Evolutionary conservation across 2,329 filamentous ascomycete species (phyloP).

Genomic region (Xylariaceae sp.): DNA sequence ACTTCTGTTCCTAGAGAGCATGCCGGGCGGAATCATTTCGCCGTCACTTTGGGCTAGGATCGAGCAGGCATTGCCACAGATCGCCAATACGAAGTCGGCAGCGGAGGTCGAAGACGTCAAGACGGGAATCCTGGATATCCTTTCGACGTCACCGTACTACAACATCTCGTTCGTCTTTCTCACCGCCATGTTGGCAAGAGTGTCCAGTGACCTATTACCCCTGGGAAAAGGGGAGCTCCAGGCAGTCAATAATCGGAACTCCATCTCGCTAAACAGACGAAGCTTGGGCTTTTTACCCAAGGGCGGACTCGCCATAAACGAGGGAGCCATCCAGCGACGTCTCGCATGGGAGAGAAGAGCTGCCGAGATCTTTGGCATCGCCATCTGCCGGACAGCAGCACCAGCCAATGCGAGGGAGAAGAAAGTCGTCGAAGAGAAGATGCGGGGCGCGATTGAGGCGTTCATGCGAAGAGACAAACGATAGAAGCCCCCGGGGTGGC

Average conservation of each 20-base stretch:
- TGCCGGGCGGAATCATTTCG: conserved; percentile 76
- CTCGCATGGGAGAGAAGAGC: conserved; percentile 56
- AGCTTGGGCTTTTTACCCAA: conserved; percentile 44
- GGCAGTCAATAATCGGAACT: conserved; percentile 27
- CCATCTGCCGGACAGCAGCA: conserved; percentile 51
- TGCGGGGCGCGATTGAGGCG: conserved; percentile 61
- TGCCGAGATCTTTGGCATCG: conserved; percentile 59
- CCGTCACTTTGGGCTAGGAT: conserved; percentile 64
- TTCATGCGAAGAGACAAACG: conserved; percentile 49
- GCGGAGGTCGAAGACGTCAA: conserved; percentile 41
- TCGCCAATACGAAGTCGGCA: conserved; percentile 22
- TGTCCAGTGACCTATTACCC: conserved; percentile 45
- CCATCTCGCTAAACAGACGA: conserved; percentile 35
- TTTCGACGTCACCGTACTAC: conserved; percentile 67
- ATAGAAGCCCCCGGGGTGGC: neutral
- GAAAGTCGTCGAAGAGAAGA: conserved; percentile 57
- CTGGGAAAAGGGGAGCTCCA: conserved; percentile 37
- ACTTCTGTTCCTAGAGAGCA: conserved; percentile 65
- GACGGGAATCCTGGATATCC: conserved; percentile 61
- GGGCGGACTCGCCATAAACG: conserved; percentile 29
- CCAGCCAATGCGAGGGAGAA: conserved; percentile 48
- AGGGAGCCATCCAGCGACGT: conserved; percentile 49
- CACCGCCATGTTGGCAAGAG: conserved; percentile 63
- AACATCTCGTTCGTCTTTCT: conserved; percentile 88
- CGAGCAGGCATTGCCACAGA: conserved; percentile 50